Base-by-base conservation (phyloP, 225 moss, liverwort and hornwort species). In the Marchantia paleacea region DNA sequence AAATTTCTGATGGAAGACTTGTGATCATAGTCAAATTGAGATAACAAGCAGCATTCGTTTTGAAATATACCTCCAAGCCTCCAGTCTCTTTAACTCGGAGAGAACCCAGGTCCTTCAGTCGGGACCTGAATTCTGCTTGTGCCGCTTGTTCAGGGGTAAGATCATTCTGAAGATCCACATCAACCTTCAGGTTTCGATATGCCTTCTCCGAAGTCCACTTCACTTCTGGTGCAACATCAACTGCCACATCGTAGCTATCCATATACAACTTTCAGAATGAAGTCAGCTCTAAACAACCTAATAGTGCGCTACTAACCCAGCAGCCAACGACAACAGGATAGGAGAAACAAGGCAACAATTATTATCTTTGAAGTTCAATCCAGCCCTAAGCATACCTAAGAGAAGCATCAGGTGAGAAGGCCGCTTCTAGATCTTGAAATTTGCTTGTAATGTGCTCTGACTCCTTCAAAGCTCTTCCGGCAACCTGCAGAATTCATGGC, bases 181-280 rank as follows among this genome's bases (percentile, higher is more conserved):
- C 83, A 67, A 95, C 95, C 83, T 92, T 92, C 66, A 99, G 86
- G 62, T 88, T 88, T 83, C 85, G 89, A 86, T 99, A 99, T 10
- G 88, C 92, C 82, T 87, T 80, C 65, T 94, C 95, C 0, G 97
- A 89, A 63, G 86, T 89, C 95, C 95, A 99, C 80, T 89, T 93
- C 39, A 99, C 85, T 79, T 95, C 92, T 29, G 97, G 97, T 69
- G 91, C 90, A 64, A 99, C 95, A 71, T 99, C 97, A 81, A 99
- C 97, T 92, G 95, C 93, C 87, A 95, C 92, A 88, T 92, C 92
- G 87, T 97, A 95, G 83, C 97, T 95, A 80, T 79, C 76, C 84
- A 82, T 16, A 31, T 8, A 77, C n/a, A 18, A 48, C 49, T 8
- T 71, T 71, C 71, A 71, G 52, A 52, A 15, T 20, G 8, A 7